These are phyloP conservation scores for Vigna reflexopilosa DNA, from an alignment of 306 rosid genomes.

Conservation along the genomic window DNA sequence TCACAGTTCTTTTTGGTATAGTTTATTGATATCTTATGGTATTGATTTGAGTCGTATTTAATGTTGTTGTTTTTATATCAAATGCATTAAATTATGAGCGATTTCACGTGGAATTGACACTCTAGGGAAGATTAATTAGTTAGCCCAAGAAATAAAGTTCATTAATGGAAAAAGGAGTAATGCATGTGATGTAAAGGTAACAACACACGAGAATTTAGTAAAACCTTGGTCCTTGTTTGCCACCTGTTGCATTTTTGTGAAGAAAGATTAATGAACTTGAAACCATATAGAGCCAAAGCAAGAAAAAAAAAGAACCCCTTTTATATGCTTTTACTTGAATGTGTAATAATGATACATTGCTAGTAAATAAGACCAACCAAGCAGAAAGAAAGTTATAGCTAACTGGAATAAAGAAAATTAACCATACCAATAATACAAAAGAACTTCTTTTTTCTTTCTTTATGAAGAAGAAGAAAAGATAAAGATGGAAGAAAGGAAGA, in stretches of 20 bases:
- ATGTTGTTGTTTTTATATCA: too few relatives aligned
- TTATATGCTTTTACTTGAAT: slow-evolving; percentile 45
- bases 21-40: too few relatives aligned
- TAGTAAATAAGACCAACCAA: slow-evolving; percentile 44
- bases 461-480: neutral
- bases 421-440: neutral
- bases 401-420: too few relatives aligned
- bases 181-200: slow-evolving; percentile 51
- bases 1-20: too few relatives aligned
- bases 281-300: slow-evolving; percentile 43
- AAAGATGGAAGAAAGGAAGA: neutral
- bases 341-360: slow-evolving; percentile 49
- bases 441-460: too few relatives aligned
- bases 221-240: slow-evolving; percentile 41
- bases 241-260: slow-evolving; percentile 39
- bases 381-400: neutral
- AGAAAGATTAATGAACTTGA: slow-evolving; percentile 42
- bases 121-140: slow-evolving; percentile 7
- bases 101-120: slow-evolving; percentile 39
- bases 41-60: too few relatives aligned
- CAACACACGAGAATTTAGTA: slow-evolving; percentile 53
- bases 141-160: slow-evolving; percentile 13
- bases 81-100: slow-evolving; percentile 40
- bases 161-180: slow-evolving; percentile 42
- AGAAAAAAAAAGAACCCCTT: slow-evolving; percentile 13